Base-by-base conservation (phyloP, 257 asterid genomes). In the Rubia yunnanensis region DNA sequence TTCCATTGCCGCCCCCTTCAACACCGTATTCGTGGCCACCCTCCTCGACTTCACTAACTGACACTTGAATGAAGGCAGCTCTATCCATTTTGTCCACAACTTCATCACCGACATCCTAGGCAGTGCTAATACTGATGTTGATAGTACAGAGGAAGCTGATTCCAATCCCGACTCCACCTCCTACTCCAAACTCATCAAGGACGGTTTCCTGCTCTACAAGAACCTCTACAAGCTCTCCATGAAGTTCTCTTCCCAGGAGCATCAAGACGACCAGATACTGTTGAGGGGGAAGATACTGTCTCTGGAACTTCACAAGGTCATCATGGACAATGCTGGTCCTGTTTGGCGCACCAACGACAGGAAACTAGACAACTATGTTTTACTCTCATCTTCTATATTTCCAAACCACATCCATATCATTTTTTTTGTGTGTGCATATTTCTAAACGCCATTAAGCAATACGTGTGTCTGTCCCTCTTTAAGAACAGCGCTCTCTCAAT, bases 401-500 rank as follows among this genome's bases (percentile, higher is more conserved):
- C 39, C 4, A 35, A 35, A n/a, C n/a, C n/a, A n/a, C n/a, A n/a
- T n/a, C n/a, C n/a, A n/a, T n/a, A n/a, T n/a, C n/a, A n/a, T n/a
- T 35, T 38, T n/a, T n/a, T n/a, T n/a, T n/a, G n/a, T n/a, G n/a
- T n/a, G n/a, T 72, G 64, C 97, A 91, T 96, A 86, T 91, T 92
- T 79, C 92, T 88, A 73, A 84, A 84, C 75, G 94, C 82, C 71
- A 84, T 88, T 71, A 88, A 92, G 86, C 98, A 92, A 75, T 92
- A 74, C 73, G 80, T 92, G 28, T 92, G 98, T 86, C 72, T 92
- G 77, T 92, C 98, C 63, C 77, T 92, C 84, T 81, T 92, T 86
- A 92, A 92, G 91, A 92, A 92, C 85, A 92, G 98, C 77, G 98
- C 91, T 61, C 78, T 86, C 63, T 92, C 98, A 58, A 95, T 92